Base-by-base conservation (phyloP, 2,329 filamentous ascomycete genomes). In the Arthrobotrys pseudoclavata region DNA sequence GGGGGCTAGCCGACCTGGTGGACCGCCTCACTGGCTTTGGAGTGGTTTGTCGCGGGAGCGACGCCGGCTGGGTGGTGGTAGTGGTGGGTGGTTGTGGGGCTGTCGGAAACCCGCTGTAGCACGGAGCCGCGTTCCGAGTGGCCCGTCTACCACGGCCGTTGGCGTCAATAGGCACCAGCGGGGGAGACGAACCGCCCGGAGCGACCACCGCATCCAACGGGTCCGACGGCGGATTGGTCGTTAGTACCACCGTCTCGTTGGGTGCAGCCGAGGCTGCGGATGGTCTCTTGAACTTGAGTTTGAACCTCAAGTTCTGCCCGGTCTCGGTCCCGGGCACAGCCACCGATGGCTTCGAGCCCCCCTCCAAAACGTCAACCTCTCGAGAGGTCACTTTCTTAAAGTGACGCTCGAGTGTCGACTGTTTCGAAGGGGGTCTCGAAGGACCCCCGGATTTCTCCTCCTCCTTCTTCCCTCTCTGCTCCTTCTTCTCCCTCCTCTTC, bases 141-240 rank as follows among this genome's bases (percentile, higher is more conserved):
- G 72, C 52, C 18, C 72, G 57, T 29, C 72, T 66, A 53, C 72
- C 66, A 22, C 72, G 72, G 29, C 63, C 62, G 29, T 69, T 69
- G 45, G 52, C 42, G 45, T 76, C 72, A 18, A 66, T 24, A 22
- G 63, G 64, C 26, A 15, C 57, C 52, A 75, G 53, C 22, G 66
- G 64, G 15, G 72, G 72, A 13, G 72, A 76, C 31, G 53, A 60
- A 15, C 53, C 34, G 24, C 53, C 53, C 20, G 60, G 66, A 3
- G 64, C 60, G 31, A 42, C 55, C 60, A 50, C 47, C 60, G 64
- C 72, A 4, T 67, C 69, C 20, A 76, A 24, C 20, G 72, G 62
- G 47, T 76, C 72, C 13, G 69, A 74, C 18, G 72, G 72, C 31
- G 72, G 72, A 40, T 76, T 76, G 18, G 72, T 70, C 64, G 61